Conservation (phyloP, 164 flowering plant species). For the Chimonanthus salicifolius region DNA sequence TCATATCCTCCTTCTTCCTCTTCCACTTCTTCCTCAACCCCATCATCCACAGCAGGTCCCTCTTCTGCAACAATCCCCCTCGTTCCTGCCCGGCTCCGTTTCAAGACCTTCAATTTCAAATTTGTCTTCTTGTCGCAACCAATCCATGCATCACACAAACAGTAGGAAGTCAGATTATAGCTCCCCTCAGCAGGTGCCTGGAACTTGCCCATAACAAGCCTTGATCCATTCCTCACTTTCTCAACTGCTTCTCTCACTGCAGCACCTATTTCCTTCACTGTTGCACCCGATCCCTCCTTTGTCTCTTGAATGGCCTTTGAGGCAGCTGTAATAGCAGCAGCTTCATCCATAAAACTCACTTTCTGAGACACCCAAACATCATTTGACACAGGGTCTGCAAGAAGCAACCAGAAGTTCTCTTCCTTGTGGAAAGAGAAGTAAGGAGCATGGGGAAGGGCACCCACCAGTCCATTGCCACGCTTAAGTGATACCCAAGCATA, state of each 20-base stretch:
- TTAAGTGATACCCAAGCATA: constrained; percentile 82
- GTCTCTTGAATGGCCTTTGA: constrained; percentile 68
- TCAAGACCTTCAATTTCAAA: constrained; percentile 65
- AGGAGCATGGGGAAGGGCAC: constrained; percentile 89
- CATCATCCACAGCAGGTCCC: constrained; percentile 47
- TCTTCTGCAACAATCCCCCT: constrained; percentile 42
- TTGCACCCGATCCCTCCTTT: constrained; percentile 73
- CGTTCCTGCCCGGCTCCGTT: constrained; percentile 69
- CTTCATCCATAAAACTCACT: constrained; percentile 80
- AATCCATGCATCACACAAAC: constrained; percentile 85
- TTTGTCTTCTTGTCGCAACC: constrained; percentile 68
- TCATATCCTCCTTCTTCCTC: constrained; percentile 68
- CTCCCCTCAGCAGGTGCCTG: constrained; percentile 81
- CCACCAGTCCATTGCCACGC: constrained; percentile 66
- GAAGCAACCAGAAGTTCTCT: constrained; percentile 80
- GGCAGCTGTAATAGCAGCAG: constrained; percentile 68
- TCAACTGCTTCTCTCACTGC: constrained; percentile 70
- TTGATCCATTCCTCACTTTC: constrained; percentile 63
- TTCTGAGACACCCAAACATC: constrained; percentile 83
- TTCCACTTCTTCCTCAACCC: constrained; percentile 70
- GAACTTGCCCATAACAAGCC: constrained; percentile 75
- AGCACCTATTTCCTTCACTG: constrained; percentile 37
- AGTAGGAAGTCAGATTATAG: constrained; percentile 63
- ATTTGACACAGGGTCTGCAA: constrained; percentile 70
- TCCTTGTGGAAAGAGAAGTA: constrained; percentile 88